Conservation (phyloP, 2,329 filamentous ascomycete genomes). For the Penicillium brevicompactum region DNA sequence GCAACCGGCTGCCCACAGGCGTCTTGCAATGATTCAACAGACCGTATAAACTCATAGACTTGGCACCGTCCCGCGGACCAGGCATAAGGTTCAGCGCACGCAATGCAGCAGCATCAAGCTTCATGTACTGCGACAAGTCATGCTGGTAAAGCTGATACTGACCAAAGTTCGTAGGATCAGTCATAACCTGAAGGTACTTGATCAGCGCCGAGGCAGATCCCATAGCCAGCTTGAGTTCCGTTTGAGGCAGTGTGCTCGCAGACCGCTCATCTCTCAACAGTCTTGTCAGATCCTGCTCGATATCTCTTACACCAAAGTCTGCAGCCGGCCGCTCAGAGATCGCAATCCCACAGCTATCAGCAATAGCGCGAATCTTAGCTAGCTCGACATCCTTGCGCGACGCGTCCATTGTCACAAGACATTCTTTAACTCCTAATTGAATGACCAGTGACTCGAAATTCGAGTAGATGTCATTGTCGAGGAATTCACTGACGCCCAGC, state of each 20-base stretch:
- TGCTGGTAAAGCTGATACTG: slow-evolving; percentile 98
- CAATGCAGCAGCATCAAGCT: slow-evolving; percentile 89
- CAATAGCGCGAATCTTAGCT: slow-evolving; percentile 81
- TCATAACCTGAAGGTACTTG: slow-evolving; percentile 88
- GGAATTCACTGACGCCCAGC: slow-evolving; percentile 93
- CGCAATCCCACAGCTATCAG: slow-evolving; percentile 88
- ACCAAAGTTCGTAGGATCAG: slow-evolving; percentile 91
- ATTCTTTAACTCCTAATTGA: slow-evolving; percentile 93
- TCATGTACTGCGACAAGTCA: slow-evolving; percentile 97
- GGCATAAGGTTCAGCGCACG: slow-evolving; percentile 98
- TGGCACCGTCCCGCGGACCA: slow-evolving; percentile 88
- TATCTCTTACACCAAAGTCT: slow-evolving; percentile 87
- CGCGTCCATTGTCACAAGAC: slow-evolving; percentile 78
- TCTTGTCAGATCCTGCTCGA: slow-evolving; percentile 89
- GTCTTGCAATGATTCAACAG: slow-evolving; percentile 98
- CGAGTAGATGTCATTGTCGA: slow-evolving; percentile 98
- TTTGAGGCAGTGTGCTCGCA: slow-evolving; percentile 77
- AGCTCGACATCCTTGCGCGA: slow-evolving; percentile 85
- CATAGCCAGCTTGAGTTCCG: slow-evolving; percentile 94
- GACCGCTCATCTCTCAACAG: slow-evolving; percentile 84
- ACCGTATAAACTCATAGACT: slow-evolving; percentile 95
- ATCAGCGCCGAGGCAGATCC: slow-evolving; percentile 90
- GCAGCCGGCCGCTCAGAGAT: slow-evolving; percentile 74
- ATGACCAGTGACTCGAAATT: slow-evolving; percentile 97
- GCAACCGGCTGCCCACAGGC: slow-evolving; percentile 81